Conservation (phyloP, 495 filamentous ascomycete species). For the Bathelium albidoporum region DNA sequence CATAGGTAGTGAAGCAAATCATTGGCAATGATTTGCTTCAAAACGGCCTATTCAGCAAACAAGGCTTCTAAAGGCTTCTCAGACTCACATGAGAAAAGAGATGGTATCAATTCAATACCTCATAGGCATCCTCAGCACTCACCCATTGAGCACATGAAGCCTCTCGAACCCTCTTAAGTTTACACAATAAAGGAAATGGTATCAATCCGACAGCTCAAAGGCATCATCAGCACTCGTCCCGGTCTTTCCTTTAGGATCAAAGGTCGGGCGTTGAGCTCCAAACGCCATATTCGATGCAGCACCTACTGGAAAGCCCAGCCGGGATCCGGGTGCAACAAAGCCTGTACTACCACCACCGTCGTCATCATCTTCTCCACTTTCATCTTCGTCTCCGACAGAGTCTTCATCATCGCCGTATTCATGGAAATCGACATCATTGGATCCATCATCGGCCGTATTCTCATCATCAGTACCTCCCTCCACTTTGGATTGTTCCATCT, state of each 20-base stretch:
- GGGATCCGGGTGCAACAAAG: neutral
- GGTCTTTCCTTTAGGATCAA: neutral
- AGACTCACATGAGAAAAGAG: no score
- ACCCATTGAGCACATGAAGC: no score
- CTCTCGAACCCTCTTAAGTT: no score
- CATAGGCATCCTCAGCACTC: neutral
- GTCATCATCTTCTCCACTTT: slow-evolving; percentile 12
- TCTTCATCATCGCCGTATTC: slow-evolving; percentile 13
- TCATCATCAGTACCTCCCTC: slow-evolving; percentile 1
- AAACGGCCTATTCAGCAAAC: neutral
- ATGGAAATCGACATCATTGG: slow-evolving; percentile 6
- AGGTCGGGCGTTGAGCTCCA: neutral
- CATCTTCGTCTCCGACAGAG: slow-evolving; percentile 9
- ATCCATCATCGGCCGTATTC: slow-evolving; percentile 7
- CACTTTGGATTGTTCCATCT: neutral
- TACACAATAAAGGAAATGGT: neutral
- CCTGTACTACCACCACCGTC: slow-evolving; percentile 7
- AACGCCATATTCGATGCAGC: neutral
- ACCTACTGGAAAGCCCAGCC: neutral
- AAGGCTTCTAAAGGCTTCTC: neutral
- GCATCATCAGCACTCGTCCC: neutral
- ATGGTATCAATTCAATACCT: slow-evolving; percentile 1
- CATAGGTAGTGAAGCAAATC: neutral
- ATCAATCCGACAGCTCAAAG: slow-evolving; percentile 1
- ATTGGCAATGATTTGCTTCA: neutral